These are phyloP conservation scores for Austroboletus novae-zelandiae DNA, from an alignment of 1,284 basidiomycete species.

Conservation along the genomic window DNA sequence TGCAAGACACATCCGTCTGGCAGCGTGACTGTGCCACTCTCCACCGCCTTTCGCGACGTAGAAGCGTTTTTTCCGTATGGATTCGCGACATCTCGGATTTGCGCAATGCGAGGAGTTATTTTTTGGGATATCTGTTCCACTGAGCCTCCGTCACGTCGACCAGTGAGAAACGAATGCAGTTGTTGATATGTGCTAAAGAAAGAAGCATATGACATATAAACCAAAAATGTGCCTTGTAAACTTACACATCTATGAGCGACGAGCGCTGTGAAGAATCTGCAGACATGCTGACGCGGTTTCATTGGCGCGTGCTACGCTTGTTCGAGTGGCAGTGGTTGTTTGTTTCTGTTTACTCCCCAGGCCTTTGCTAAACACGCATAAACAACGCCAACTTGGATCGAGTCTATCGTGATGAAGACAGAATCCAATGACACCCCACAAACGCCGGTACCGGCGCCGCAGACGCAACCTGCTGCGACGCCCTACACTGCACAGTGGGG, in stretches of 20 bases:
- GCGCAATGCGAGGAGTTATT: constrained; percentile 53
- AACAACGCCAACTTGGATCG: constrained; percentile 9
- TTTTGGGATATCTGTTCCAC: constrained; percentile 56
- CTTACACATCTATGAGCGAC: constrained; percentile 48
- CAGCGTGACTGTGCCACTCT: constrained; percentile 63
- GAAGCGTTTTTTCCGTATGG: constrained; percentile 69
- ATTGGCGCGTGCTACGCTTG: not conserved
- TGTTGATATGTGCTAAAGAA: constrained; percentile 59
- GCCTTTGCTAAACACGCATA: constrained; percentile 24
- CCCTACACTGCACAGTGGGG: constrained; percentile 42
- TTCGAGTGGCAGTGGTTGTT: constrained; percentile 18
- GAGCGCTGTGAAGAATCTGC: constrained; percentile 46
- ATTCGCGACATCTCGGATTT: constrained; percentile 52
- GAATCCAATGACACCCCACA: constrained; percentile 34
- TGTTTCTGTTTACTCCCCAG: constrained; percentile 23
- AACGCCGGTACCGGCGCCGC: constrained; percentile 28
- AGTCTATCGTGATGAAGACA: constrained; percentile 30
- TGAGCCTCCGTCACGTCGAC: constrained; percentile 54
- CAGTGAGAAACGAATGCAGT: constrained; percentile 58
- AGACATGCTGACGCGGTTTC: constrained; percentile 34
- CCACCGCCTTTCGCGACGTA: constrained; percentile 62
- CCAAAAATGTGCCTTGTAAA: not conserved
- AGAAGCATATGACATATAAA: not conserved
- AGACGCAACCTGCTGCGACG: constrained; percentile 24
- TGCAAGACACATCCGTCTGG: constrained; percentile 58